A percentile compares a stretch with the other conserved stretches of the same genome.
These are phyloP conservation scores for Thecaphora thlaspeos DNA, from an alignment of 1,284 basidiomycete genomes.

Conservation along the genomic window DNA sequence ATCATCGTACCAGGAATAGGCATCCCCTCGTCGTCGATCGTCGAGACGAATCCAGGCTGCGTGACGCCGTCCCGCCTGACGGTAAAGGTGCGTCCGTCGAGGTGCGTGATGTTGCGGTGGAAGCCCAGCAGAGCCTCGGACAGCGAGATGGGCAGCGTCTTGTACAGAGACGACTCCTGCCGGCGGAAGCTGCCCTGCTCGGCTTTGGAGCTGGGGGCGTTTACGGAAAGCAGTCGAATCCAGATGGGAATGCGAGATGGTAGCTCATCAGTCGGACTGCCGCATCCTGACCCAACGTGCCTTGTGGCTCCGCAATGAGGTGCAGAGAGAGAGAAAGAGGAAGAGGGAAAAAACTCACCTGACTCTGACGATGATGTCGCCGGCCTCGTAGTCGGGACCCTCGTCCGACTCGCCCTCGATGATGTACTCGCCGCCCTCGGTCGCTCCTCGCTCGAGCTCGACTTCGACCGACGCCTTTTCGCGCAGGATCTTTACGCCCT, in stretches of 20 bases:
- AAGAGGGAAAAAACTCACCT: slow-evolving; percentile 13
- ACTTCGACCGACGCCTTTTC: slow-evolving; percentile 49
- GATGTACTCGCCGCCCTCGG: slow-evolving; percentile 46
- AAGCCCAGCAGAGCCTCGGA: slow-evolving; percentile 54
- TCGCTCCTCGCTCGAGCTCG: slow-evolving; percentile 47
- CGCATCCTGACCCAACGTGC: too few relatives aligned
- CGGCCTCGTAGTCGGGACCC: slow-evolving; percentile 48
- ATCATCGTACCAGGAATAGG: slow-evolving; percentile 36
- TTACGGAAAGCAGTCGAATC: background rate
- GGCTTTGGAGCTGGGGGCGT: slow-evolving; percentile 15
- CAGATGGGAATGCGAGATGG: too few relatives aligned
- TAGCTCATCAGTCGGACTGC: too few relatives aligned
- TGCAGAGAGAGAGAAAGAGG: background rate
- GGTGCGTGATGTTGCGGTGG: slow-evolving; percentile 44
- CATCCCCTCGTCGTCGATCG: slow-evolving; percentile 49
- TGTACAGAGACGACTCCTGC: slow-evolving; percentile 47
- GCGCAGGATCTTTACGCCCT: slow-evolving; percentile 45
- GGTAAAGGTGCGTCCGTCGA: slow-evolving; percentile 47
- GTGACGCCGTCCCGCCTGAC: slow-evolving; percentile 43
- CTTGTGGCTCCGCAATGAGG: too few relatives aligned
- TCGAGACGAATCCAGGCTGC: slow-evolving; percentile 46
- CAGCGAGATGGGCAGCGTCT: slow-evolving; percentile 44
- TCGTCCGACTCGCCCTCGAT: slow-evolving; percentile 54
- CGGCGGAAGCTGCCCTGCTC: slow-evolving; percentile 46
- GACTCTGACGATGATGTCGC: slow-evolving; percentile 52